Evolutionary conservation across 768 basidiomycete genomes (phyloP), one percentile per base, ranked within the genome.

Genomic region (Phaffia tasmanica): DNA sequence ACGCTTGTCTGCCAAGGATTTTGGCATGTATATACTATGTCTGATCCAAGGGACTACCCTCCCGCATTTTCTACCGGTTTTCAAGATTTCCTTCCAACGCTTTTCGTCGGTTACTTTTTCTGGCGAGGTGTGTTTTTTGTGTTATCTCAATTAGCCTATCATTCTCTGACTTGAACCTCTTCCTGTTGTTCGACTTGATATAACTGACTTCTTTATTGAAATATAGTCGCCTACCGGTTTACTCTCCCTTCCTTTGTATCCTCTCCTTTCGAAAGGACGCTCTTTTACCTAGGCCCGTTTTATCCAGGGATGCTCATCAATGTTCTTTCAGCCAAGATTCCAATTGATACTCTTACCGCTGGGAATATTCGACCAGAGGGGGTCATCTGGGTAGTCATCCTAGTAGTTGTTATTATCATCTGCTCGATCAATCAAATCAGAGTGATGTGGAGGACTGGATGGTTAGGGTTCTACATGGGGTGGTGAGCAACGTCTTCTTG

Each of bases 391-490:
- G 79, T 89, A 46, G 80, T 88, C 54, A 80, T 90, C 69, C 83
- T 89, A 62, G 71, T 85, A 51, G 69, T 88, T 16, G 77, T 87
- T 67, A 74, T 89, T 16, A 75, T 82, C 8, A 73, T 82, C 29
- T 73, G 87, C 57, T 83, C 81, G 46, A 72, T 85, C 47, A 90
- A 90, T 73, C 90, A 93, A 77, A 72, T 86, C 3, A 81, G 87
- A n/a, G 83, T 89, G 63, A 85, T 90, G 65, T 82, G 89, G 60
- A 86, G 87, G 75, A 89, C 87, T 0, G 89, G 89, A 0, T 89
- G 86, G 84, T 77, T 92, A 16, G 84, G 84, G 5, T 81, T 83
- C 72, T 92, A 92, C 73, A 73, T 85, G 42, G 80, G 80, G 7
- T 89, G 89, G 86, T 87, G 87, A 73, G 76, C 82, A 48, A 16